A percentile compares a stretch with the other conserved stretches of the same genome.
phyloP scores from a whole-genome alignment of 306 rosid species.

The Gastrolobium bilobum region DNA sequence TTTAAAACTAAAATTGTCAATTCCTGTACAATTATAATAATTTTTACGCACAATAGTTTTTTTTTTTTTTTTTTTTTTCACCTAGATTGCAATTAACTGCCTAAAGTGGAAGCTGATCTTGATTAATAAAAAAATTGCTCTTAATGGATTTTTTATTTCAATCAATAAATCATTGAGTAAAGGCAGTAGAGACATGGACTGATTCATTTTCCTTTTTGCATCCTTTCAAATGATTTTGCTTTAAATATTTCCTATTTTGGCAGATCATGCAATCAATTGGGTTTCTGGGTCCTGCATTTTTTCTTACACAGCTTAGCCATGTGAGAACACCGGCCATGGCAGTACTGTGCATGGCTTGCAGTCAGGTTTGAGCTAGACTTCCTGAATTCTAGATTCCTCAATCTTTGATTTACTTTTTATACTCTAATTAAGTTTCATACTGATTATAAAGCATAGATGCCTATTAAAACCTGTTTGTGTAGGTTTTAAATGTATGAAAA shows the following conservation, averaged over 20 bases:
- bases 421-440: not conserved
- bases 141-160: not conserved
- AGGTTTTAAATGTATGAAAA: not conserved
- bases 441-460: slow-evolving; percentile 17
- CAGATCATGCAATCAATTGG: slow-evolving; percentile 98
- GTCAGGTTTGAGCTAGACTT: slow-evolving; percentile 77
- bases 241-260: slow-evolving; percentile 46
- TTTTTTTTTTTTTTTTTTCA: not conserved
- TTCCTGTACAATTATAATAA: slow-evolving; percentile 6
- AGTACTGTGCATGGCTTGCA: slow-evolving; percentile 93
- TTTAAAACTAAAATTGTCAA: not conserved
- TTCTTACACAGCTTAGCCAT: slow-evolving; percentile 85
- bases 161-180: not conserved
- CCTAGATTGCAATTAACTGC: slow-evolving; percentile 8
- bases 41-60: not conserved
- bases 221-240: slow-evolving; percentile 14
- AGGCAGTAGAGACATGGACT: not conserved
- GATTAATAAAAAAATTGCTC: slow-evolving; percentile 2
- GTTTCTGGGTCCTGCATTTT: slow-evolving; percentile 93
- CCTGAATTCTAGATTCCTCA: slow-evolving; percentile 17
- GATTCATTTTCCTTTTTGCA: slow-evolving; percentile 24
- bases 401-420: not conserved
- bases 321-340: slow-evolving; percentile 87
- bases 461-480: slow-evolving; percentile 20
- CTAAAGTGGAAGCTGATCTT: slow-evolving; percentile 15